Percentiles rank a stretch among this genome's conserved stretches.
Conservation (phyloP, 1,284 basidiomycete genomes). For the Ustilago cynodontis region DNA sequence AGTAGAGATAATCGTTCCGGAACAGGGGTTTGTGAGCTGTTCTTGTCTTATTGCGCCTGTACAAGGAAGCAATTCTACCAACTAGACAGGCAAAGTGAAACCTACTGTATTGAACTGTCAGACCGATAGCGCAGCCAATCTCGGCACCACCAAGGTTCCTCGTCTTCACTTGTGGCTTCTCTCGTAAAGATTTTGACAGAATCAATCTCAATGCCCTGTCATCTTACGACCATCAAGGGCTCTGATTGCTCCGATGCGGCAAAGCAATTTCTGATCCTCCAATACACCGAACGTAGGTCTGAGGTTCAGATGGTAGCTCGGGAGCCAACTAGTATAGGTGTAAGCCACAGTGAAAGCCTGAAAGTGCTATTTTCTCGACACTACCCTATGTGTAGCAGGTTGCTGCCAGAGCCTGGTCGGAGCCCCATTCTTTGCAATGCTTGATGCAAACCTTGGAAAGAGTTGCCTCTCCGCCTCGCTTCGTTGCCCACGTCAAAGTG, state of each 20-base stretch:
- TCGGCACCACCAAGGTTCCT: neutral
- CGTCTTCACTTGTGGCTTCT: neutral
- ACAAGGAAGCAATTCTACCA: neutral
- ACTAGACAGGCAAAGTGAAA: slow-evolving; percentile 2
- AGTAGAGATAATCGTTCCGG: neutral
- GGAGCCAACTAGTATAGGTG: too few relatives aligned
- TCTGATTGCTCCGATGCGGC: too few relatives aligned
- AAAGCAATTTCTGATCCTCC: too few relatives aligned
- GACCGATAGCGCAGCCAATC: slow-evolving; percentile 1
- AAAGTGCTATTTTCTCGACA: neutral
- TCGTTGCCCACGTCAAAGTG: too few relatives aligned
- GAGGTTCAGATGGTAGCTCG: too few relatives aligned
- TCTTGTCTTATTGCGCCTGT: too few relatives aligned
- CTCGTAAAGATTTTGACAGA: neutral
- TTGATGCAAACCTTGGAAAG: neutral
- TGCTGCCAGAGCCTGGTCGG: neutral
- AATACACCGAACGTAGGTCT: too few relatives aligned
- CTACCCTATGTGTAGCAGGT: neutral
- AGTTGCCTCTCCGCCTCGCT: neutral
- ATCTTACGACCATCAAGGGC: neutral
- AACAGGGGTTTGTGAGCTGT: neutral
- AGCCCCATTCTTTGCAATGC: neutral
- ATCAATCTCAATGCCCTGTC: neutral
- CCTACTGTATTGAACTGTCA: slow-evolving; percentile 7
- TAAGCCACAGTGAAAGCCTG: neutral